Percentiles rank a stretch among this genome's conserved stretches.
These are phyloP conservation scores for Lagerstroemia speciosa DNA, from an alignment of 345 rosid genomes.

Conservation along the genomic window DNA sequence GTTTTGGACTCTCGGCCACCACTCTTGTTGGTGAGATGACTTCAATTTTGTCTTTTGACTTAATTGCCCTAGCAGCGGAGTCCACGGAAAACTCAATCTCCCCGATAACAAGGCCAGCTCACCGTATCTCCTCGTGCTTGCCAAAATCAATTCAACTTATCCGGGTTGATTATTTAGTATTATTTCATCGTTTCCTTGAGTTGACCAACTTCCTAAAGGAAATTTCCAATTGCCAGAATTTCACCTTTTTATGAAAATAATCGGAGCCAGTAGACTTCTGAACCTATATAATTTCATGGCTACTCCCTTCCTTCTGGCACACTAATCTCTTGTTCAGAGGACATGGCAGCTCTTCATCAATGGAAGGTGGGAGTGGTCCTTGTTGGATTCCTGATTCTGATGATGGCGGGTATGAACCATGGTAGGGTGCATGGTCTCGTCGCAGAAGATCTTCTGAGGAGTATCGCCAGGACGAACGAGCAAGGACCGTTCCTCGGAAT, in stretches of 20 bases:
- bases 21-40: too few species aligned
- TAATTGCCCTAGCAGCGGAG: too few species aligned
- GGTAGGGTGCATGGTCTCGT: conserved; percentile 26
- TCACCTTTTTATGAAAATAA: too few species aligned
- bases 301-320: background rate
- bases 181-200: background rate
- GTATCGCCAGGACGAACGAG: conserved; percentile 26
- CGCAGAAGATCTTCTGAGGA: conserved; percentile 12
- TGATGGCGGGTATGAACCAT: conserved; percentile 9
- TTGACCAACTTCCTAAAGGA: background rate
- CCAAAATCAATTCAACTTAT: background rate
- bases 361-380: background rate
- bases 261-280: background rate
- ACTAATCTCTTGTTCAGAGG: background rate
- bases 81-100: background rate
- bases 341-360: conserved; percentile 6
- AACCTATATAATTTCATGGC: too few species aligned
- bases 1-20: too few species aligned
- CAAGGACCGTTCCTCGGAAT: conserved; percentile 57
- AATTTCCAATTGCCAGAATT: too few species aligned
- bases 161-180: background rate
- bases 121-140: background rate
- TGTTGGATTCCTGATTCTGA: conserved; percentile 12
- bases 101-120: background rate
- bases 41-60: background rate